Percentiles rank a stretch among this genome's conserved stretches.
Evolutionary conservation across 2,329 filamentous ascomycete species (phyloP).

Genomic region (Clonostachys sp.): DNA sequence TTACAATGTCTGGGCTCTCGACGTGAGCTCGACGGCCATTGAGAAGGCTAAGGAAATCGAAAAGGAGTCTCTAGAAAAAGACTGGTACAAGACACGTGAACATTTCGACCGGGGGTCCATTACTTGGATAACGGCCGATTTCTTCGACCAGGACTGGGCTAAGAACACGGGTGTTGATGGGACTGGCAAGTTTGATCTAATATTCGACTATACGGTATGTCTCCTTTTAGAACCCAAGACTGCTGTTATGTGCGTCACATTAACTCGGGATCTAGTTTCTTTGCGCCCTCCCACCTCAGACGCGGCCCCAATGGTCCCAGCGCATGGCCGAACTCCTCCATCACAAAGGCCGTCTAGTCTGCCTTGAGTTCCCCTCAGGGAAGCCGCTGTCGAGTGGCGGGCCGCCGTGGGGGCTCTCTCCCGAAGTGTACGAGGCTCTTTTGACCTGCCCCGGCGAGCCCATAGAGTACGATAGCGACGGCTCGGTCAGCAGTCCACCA

Average conservation of each 20-base stretch:
- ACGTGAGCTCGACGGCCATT: conserved; percentile 49
- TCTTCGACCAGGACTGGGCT: conserved; percentile 59
- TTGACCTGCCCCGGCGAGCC: conserved; percentile 65
- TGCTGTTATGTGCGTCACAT: neutral
- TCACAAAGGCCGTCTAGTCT: conserved; percentile 46
- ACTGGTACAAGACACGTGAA: conserved; percentile 28
- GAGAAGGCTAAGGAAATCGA: conserved; percentile 40
- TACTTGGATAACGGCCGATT: conserved; percentile 59
- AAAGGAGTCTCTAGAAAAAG: conserved; percentile 26
- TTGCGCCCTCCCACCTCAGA: conserved; percentile 51
- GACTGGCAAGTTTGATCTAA: conserved; percentile 55
- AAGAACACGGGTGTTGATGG: conserved; percentile 30
- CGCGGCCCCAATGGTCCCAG: conserved; percentile 48
- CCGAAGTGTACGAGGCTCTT: conserved; percentile 68
- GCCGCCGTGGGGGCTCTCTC: conserved; percentile 68
- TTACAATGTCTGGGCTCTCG: conserved; percentile 73
- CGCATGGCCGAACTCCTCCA: conserved; percentile 47
- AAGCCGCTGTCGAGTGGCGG: conserved; percentile 63
- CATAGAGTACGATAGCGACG: conserved; percentile 51
- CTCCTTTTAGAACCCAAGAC: neutral
- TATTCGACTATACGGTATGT: conserved; percentile 60
- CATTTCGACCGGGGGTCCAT: conserved; percentile 40
- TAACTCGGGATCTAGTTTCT: conserved; percentile 45
- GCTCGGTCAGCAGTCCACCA: conserved; percentile 32
- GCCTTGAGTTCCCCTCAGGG: conserved; percentile 73